Conservation (phyloP, 495 filamentous ascomycete genomes). For the Penicillium ochrochloron region DNA sequence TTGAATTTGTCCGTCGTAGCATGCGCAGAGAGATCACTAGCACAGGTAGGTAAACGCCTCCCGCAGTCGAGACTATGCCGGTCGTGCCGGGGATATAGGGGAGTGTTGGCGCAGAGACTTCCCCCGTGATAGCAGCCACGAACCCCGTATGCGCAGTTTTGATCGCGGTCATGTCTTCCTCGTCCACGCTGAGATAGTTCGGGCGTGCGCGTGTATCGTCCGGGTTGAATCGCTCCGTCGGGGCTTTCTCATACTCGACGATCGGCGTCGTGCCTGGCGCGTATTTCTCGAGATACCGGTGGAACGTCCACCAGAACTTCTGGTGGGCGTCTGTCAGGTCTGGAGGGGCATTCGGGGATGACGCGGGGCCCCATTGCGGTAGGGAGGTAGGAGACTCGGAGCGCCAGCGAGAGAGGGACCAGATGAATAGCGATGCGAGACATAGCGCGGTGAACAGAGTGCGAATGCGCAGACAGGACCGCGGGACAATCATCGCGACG, state of each 20-base stretch:
- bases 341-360: neutral
- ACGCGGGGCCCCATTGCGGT: neutral
- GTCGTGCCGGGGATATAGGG: conserved; percentile 39
- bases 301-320: conserved; percentile 26
- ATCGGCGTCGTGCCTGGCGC: conserved; percentile 20
- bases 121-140: conserved; percentile 30
- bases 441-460: conserved; percentile 27
- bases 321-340: conserved; percentile 24
- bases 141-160: conserved; percentile 41
- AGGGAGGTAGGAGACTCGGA: conserved; percentile 6
- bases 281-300: conserved; percentile 19
- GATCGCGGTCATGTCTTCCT: conserved; percentile 30
- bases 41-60: conserved; percentile 40
- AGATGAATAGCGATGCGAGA: conserved; percentile 30
- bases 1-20: conserved; percentile 54
- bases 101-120: conserved; percentile 31
- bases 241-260: conserved; percentile 25
- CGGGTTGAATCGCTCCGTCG: conserved; percentile 27
- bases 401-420: conserved; percentile 23
- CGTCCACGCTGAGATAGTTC: conserved; percentile 17
- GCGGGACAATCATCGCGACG: conserved; percentile 10
- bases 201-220: conserved; percentile 21
- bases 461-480: conserved; percentile 22
- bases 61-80: conserved; percentile 50
- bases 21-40: conserved; percentile 53